Evolutionary conservation across 495 filamentous ascomycete genomes (phyloP).

Genomic region (Penicillium pulvis): DNA sequence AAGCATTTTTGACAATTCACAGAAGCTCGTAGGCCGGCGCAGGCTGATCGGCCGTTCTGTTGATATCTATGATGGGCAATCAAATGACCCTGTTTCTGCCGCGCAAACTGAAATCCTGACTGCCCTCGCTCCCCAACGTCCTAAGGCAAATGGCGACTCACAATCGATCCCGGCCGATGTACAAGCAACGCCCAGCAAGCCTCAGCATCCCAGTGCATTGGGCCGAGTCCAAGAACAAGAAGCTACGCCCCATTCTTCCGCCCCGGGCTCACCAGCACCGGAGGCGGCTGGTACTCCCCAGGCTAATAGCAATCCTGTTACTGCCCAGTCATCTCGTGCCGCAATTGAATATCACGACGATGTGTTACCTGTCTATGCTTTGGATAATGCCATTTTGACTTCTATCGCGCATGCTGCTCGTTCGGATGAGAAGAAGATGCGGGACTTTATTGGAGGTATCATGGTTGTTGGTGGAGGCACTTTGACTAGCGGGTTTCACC

Average conservation of each 20-base stretch:
- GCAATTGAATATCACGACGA: conserved; percentile 71
- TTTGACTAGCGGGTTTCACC: conserved; percentile 72
- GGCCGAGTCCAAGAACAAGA: conserved; percentile 57
- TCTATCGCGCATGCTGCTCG: conserved; percentile 84
- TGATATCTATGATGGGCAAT: conserved; percentile 88
- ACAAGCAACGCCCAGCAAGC: conserved; percentile 44
- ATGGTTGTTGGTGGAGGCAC: conserved; percentile 94
- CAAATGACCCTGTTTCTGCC: conserved; percentile 84
- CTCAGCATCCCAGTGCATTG: conserved; percentile 42
- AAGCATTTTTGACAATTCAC: conserved; percentile 74
- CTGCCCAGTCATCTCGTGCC: conserved; percentile 36
- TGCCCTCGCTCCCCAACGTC: conserved; percentile 60
- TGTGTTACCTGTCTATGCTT: conserved; percentile 75
- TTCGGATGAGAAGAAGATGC: conserved; percentile 87
- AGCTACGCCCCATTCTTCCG: conserved; percentile 78
- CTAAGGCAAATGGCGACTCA: conserved; percentile 40
- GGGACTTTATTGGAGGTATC: conserved; percentile 89
- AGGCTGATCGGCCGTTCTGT: conserved; percentile 81
- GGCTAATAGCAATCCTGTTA: conserved; percentile 42
- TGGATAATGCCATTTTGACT: conserved; percentile 87
- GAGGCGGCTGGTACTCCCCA: conserved; percentile 70
- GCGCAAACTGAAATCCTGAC: conserved; percentile 81
- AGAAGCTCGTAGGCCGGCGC: conserved; percentile 76
- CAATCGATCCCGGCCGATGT: conserved; percentile 30
- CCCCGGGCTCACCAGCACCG: conserved; percentile 81